Evolutionary conservation across 1,284 basidiomycete species (phyloP).

Genomic region (Coriolopsis trogii): DNA sequence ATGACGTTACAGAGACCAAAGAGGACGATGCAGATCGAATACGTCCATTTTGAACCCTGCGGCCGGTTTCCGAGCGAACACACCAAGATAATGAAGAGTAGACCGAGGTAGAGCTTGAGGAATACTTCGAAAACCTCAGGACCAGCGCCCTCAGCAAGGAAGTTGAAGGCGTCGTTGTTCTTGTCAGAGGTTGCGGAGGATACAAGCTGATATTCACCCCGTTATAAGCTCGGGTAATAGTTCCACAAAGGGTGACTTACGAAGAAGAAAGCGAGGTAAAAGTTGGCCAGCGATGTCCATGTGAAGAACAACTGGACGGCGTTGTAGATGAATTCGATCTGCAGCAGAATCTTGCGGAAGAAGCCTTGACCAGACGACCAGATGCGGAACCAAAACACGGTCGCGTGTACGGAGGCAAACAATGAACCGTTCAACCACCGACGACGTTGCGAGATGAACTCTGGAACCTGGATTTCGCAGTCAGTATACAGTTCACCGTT

Average conservation of each 20-base stretch:
- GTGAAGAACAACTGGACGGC: constrained; percentile 79
- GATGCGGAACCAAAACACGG: constrained; percentile 82
- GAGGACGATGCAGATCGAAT: constrained; percentile 71
- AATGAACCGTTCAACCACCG: constrained; percentile 91
- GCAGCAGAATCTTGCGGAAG: constrained; percentile 83
- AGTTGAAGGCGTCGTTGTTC: constrained; percentile 75
- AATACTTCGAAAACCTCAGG: constrained; percentile 80
- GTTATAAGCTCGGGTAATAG: no score
- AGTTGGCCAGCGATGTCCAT: constrained; percentile 84
- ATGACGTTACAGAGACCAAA: constrained; percentile 79
- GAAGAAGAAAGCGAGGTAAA: constrained; percentile 85
- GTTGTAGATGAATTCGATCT: constrained; percentile 85
- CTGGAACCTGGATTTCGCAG: constrained; percentile 54
- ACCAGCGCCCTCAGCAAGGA: constrained; percentile 73
- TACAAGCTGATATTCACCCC: constrained; percentile 54
- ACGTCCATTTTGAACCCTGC: constrained; percentile 87
- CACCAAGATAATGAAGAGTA: constrained; percentile 75
- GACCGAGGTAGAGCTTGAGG: constrained; percentile 79
- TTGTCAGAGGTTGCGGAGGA: constrained; percentile 69
- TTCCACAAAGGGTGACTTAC: constrained; percentile 48
- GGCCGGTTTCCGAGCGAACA: constrained; percentile 89
- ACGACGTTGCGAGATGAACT: constrained; percentile 90
- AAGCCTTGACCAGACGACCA: constrained; percentile 91
- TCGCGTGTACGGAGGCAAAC: constrained; percentile 86
- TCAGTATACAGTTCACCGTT: constrained; percentile 2